A percentile compares a stretch with the other conserved stretches of the same genome.
Evolutionary conservation across 805 yeast genomes (phyloP).

Genomic region (Teunomyces gatunensis): DNA sequence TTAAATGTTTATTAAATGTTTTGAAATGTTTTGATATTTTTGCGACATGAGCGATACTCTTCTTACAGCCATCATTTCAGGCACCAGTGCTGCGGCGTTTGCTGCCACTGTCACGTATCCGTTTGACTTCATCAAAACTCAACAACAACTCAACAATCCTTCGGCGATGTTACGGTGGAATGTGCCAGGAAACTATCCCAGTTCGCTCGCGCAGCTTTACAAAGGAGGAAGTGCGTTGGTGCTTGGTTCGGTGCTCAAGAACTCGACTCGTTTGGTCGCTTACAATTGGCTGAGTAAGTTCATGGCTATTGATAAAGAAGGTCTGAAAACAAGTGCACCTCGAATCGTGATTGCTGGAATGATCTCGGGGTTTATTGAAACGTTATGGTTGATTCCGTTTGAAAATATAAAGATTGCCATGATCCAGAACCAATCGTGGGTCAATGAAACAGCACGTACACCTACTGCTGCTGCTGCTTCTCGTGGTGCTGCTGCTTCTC

Average conservation of each 20-base stretch:
- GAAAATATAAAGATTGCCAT: constrained; percentile 79
- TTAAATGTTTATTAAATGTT: too few relatives aligned
- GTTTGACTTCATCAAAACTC: constrained; percentile 66
- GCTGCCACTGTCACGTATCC: constrained; percentile 69
- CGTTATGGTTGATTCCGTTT: constrained; percentile 83
- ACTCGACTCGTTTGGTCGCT: constrained; percentile 67
- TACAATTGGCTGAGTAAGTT: constrained; percentile 74
- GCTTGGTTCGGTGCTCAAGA: constrained; percentile 69
- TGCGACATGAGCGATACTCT: constrained; percentile 29
- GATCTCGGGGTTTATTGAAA: constrained; percentile 80
- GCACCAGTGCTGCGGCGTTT: constrained; percentile 59
- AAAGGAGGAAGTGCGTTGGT: constrained; percentile 76
- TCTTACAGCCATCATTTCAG: constrained; percentile 58
- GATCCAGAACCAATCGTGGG: constrained; percentile 61
- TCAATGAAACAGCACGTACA: constrained; percentile 22
- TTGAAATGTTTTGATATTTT: neutral
- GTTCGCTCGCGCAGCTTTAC: constrained; percentile 33
- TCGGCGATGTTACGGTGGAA: constrained; percentile 33
- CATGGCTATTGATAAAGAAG: constrained; percentile 48
- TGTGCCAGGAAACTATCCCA: constrained; percentile 32
- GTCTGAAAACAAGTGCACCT: constrained; percentile 70
- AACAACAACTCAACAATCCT: constrained; percentile 54
- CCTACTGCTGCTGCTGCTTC: neutral
- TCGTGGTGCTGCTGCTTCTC: constrained; percentile 8
- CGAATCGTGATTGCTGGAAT: constrained; percentile 80